Base-by-base conservation (phyloP, 2,329 filamentous ascomycete species). In the Raffaelea ambrosiae region DNA sequence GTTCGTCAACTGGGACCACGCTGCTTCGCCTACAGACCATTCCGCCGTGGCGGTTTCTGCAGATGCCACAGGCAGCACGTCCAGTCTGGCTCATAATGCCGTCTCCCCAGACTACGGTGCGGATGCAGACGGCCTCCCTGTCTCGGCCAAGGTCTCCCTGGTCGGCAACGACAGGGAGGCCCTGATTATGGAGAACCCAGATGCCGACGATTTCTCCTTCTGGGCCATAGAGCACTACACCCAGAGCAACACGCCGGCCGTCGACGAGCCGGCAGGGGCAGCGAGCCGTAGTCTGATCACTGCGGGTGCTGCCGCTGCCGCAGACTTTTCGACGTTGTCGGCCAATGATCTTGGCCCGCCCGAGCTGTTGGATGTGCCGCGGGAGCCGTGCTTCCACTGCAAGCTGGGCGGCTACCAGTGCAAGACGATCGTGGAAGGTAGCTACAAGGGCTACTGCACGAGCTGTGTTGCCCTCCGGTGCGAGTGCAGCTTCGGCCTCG, bases 1-100 rank as follows among this genome's bases (percentile, higher is more conserved):
- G 52, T 80, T 84, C 59, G 75, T 86, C 61, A 70, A 81, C 59
- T 83, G 79, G 76, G 76, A 80, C 55, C 64, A 71, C 49, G 68
- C 70, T 44, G 72, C 65, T 41, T 64, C 68, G 11, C 40, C 50
- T 9, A 43, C 47, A 14, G 21, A 33, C 13, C 13, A 7, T 33
- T 40, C 31, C 20, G 20, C 35, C 16, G 14, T 41, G 39, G 5
- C 10, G 3, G 9, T 20, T 14, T n/a, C 21, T 39, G 60, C 62
- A 38, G 57, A 41, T 13, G 29, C n/a, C 21, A 26, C 46, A 38
- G 13, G 20, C 14, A 29, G 26, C 26, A 7, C 7, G 26, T 29
- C 26, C 26, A 13, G 26, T 29, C 26, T 7, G 26, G n/a, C n/a
- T 29, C 7, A 13, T 13, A 13, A 13, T 13, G 26, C 7, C 13